Evolutionary conservation across 257 asterid genomes (phyloP).

Genomic region (Salvia rosmarinus): DNA sequence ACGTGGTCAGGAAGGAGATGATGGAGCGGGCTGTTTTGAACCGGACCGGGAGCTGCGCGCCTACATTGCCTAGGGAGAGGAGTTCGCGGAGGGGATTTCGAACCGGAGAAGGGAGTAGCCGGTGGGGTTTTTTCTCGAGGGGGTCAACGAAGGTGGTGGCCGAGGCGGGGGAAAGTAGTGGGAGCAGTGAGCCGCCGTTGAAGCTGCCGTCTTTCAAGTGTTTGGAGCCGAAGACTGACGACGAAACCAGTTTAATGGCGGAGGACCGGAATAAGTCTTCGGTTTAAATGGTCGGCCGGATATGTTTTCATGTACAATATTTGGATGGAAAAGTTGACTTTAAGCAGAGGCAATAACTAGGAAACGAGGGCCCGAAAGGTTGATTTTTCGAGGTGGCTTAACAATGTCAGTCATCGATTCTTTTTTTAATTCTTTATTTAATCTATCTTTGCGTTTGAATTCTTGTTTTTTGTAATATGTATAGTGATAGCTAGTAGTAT

Average conservation of each 20-base stretch:
- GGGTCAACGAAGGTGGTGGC: slow-evolving; percentile 58
- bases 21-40: slow-evolving; percentile 63
- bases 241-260: slow-evolving; percentile 46
- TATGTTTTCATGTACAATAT: background rate
- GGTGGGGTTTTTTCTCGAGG: slow-evolving; percentile 66
- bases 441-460: background rate
- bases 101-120: slow-evolving; percentile 60
- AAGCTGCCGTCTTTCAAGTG: slow-evolving; percentile 71
- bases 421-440: background rate
- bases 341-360: background rate
- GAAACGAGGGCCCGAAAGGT: slow-evolving; percentile 13
- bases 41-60: slow-evolving; percentile 53
- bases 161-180: slow-evolving; percentile 46
- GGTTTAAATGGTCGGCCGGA: slow-evolving; percentile 37
- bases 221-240: slow-evolving; percentile 62
- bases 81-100: slow-evolving; percentile 55
- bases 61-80: slow-evolving; percentile 42
- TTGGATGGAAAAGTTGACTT: slow-evolving; percentile 28
- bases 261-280: slow-evolving; percentile 44
- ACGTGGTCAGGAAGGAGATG: slow-evolving; percentile 66
- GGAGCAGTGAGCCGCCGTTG: slow-evolving; percentile 35
- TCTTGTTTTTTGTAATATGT: background rate
- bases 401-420: background rate
- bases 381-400: slow-evolving; percentile 3
- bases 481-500: background rate